These are phyloP conservation scores for Cajanus cajan DNA, from an alignment of 306 rosid genomes.

Conservation along the genomic window DNA sequence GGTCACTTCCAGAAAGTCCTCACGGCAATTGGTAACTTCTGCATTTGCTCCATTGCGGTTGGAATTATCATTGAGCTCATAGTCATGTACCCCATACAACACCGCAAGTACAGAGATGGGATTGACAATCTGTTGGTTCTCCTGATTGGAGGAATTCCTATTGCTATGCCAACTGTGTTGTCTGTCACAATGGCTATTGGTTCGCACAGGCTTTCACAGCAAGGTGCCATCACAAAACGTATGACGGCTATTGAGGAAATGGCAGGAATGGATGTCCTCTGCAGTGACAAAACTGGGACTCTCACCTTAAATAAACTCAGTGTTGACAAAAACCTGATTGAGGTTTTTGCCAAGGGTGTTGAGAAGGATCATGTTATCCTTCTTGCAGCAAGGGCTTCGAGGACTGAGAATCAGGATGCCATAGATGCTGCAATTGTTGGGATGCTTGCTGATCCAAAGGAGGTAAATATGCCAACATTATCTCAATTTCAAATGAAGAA, in stretches of 20 bases:
- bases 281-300: constrained; percentile 99
- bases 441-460: constrained; percentile 98
- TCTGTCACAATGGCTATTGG: constrained; percentile 99
- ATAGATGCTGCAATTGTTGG: constrained; percentile 99
- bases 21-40: constrained; percentile 96
- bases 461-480: constrained; percentile 48
- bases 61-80: constrained; percentile 76
- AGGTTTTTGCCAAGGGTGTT: constrained; percentile 85
- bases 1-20: constrained; percentile 99
- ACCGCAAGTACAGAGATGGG: constrained; percentile 84
- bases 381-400: constrained; percentile 98
- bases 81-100: constrained; percentile 96
- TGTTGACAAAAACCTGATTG: constrained; percentile 80
- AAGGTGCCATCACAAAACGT: constrained; percentile 96
- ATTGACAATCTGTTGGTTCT: constrained; percentile 95
- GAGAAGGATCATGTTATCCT: constrained; percentile 85
- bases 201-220: constrained; percentile 96
- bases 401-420: constrained; percentile 98
- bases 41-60: constrained; percentile 89
- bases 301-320: constrained; percentile 81
- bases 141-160: constrained; percentile 97
- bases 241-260: constrained; percentile 99
- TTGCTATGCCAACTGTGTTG: constrained; percentile 99
- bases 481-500: neutral
- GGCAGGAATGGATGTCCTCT: constrained; percentile 99